Conservation (phyloP, 1,284 basidiomycete genomes). For the Xerocomus amazonicus region DNA sequence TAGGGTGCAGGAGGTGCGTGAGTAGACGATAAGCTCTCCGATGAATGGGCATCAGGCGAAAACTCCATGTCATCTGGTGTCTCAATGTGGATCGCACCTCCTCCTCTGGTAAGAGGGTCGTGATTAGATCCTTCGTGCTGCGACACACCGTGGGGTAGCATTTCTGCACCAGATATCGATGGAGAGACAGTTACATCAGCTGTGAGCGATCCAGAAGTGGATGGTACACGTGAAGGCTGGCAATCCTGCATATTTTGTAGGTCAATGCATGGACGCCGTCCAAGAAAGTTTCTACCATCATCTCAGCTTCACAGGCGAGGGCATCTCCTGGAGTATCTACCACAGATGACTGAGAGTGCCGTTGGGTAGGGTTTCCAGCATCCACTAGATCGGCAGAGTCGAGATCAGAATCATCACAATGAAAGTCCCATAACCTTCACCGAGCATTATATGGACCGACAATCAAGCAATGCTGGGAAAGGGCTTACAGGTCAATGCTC, state of each 20-base stretch:
- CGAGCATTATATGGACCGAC: not conserved
- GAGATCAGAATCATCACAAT: constrained; percentile 23
- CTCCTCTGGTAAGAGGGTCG: not conserved
- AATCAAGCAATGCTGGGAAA: not conserved
- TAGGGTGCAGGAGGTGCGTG: no score
- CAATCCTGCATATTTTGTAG: constrained; percentile 11
- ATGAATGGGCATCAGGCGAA: not conserved
- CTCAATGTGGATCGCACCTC: not conserved
- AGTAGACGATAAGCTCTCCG: no score
- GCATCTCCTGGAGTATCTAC: not conserved
- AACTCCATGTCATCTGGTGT: not conserved
- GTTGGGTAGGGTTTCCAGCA: not conserved
- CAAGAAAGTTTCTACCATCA: constrained; percentile 18
- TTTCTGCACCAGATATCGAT: not conserved
- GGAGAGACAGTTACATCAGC: not conserved
- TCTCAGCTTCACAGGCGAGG: not conserved
- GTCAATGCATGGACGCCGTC: constrained; percentile 10
- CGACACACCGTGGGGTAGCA: not conserved
- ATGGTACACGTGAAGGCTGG: not conserved
- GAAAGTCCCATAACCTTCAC: constrained; percentile 27
- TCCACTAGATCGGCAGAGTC: constrained; percentile 8
- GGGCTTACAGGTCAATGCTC: constrained; percentile 23
- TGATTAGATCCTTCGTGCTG: not conserved
- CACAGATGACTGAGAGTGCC: not conserved
- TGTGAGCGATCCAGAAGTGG: not conserved